Evolutionary conservation across 2,329 filamentous ascomycete genomes (phyloP).

Genomic region (Trichophyton mentagrophytes): DNA sequence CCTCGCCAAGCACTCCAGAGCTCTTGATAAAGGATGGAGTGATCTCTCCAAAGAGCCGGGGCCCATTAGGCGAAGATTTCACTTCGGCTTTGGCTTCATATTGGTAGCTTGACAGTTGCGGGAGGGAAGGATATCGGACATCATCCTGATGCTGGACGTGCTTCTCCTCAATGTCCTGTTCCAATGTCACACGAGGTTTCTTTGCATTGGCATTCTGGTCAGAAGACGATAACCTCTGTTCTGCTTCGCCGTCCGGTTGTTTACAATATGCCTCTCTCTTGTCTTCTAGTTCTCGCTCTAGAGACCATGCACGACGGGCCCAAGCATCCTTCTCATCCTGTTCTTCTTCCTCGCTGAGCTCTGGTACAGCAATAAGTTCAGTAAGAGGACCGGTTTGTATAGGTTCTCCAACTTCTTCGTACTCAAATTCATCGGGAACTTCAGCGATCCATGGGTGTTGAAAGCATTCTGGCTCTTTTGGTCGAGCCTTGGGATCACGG

Average conservation of each 20-base stretch:
- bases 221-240: conserved; percentile 13
- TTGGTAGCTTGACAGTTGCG: conserved; percentile 26
- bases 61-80: conserved; percentile 13
- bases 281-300: conserved; percentile 22
- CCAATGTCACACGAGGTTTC: conserved; percentile 10
- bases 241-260: no score
- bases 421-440: conserved; percentile 45
- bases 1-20: conserved; percentile 36
- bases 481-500: conserved; percentile 62
- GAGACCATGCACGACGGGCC: no score
- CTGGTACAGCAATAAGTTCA: conserved; percentile 24
- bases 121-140: conserved; percentile 33
- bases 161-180: conserved; percentile 6
- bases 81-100: conserved; percentile 14
- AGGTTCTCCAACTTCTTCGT: conserved; percentile 29
- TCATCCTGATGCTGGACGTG: conserved; percentile 15
- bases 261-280: conserved; percentile 17
- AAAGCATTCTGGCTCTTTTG: conserved; percentile 58
- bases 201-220: conserved; percentile 9
- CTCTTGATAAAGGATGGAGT: conserved; percentile 42
- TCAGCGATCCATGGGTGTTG: conserved; percentile 59
- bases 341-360: conserved; percentile 29
- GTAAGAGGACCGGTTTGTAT: conserved; percentile 41
- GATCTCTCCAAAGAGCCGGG: conserved; percentile 50
- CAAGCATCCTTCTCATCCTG: conserved; percentile 23